Percentiles rank a stretch among this genome's conserved stretches.
Conservation (phyloP, 345 rosid species). For the Rhodamnia argentea region DNA sequence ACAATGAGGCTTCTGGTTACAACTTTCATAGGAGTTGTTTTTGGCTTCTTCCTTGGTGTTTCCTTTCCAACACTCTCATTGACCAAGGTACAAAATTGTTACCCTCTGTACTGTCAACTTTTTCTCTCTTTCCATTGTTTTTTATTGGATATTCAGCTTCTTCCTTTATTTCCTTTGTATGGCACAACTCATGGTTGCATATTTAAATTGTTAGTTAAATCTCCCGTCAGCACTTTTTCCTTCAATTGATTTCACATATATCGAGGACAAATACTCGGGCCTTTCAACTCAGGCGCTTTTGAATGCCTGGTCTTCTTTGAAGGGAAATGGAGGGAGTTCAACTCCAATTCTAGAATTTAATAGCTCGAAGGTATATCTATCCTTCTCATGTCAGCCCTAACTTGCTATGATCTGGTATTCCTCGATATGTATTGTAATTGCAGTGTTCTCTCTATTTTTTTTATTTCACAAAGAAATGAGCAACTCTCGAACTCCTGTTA, state of each 20-base stretch:
- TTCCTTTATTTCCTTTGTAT: background rate
- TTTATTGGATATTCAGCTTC: background rate
- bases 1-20: slow-evolving; percentile 67
- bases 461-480: background rate
- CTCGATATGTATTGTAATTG: background rate
- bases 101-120: background rate
- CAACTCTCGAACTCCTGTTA: background rate
- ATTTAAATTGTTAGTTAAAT: slow-evolving; percentile 49
- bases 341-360: slow-evolving; percentile 13
- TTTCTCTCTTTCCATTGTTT: background rate
- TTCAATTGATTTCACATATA: slow-evolving; percentile 66
- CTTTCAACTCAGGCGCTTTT: slow-evolving; percentile 58
- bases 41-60: slow-evolving; percentile 82
- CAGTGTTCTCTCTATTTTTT: background rate
- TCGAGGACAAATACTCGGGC: slow-evolving; percentile 75
- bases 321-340: slow-evolving; percentile 20
- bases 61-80: slow-evolving; percentile 68
- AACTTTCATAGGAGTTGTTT: slow-evolving; percentile 50
- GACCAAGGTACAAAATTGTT: slow-evolving; percentile 40
- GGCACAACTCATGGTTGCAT: background rate
- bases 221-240: slow-evolving; percentile 77
- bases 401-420: background rate
- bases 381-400: background rate
- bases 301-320: slow-evolving; percentile 62
- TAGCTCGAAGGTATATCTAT: slow-evolving; percentile 41